phyloP scores from a whole-genome alignment of 2,329 filamentous ascomycete genomes.

The Dendrostoma leiphaemia region DNA sequence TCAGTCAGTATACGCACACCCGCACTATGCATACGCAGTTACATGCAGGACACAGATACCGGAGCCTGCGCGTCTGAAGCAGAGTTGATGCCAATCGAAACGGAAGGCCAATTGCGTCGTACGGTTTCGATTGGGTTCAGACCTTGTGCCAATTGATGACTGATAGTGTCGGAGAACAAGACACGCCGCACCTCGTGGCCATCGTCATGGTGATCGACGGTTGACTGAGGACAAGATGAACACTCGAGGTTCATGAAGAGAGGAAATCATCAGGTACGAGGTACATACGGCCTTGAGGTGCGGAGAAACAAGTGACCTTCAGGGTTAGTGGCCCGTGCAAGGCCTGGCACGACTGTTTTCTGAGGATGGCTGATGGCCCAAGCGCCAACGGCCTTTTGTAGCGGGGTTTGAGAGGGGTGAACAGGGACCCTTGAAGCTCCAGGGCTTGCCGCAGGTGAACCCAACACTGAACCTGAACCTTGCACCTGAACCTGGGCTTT shows the following conservation, averaged over 20 bases:
- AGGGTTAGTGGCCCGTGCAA: too few species aligned
- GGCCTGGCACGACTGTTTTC: too few species aligned
- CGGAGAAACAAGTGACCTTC: too few species aligned
- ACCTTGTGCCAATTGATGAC: neutral
- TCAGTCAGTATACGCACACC: too few species aligned
- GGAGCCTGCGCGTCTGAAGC: neutral
- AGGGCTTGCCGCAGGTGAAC: too few species aligned
- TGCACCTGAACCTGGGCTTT: too few species aligned
- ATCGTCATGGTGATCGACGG: neutral
- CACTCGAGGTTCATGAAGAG: neutral
- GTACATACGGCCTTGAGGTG: too few species aligned
- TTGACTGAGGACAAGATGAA: neutral
- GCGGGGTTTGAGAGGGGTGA: too few species aligned
- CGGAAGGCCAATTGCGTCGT: neutral
- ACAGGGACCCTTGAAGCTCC: too few species aligned
- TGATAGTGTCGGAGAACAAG: neutral
- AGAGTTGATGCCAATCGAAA: neutral
- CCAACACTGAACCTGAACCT: too few species aligned
- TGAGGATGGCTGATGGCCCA: neutral
- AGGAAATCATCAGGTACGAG: neutral
- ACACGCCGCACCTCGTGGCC: neutral
- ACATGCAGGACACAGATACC: slow-evolving; percentile 1
- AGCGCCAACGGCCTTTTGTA: neutral
- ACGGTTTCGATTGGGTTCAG: neutral
- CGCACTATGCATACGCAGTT: too few species aligned